Evolutionary conservation across 2,329 filamentous ascomycete species (phyloP).

Genomic region (Scedosporium dehoogii): DNA sequence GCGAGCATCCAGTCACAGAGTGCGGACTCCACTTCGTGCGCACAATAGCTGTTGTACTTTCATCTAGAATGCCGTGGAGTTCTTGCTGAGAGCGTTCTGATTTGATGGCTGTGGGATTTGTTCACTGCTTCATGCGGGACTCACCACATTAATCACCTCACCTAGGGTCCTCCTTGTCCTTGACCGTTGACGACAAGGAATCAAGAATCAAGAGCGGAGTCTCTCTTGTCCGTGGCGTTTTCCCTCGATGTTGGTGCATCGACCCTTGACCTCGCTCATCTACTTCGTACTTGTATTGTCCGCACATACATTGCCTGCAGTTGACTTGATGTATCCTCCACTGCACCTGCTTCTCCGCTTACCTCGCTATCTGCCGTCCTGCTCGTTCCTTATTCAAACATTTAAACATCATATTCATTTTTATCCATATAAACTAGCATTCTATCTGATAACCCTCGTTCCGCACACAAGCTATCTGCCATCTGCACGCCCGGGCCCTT

Average conservation of each 20-base stretch:
- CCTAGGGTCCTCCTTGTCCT: neutral
- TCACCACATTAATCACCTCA: neutral
- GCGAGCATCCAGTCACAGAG: too few relatives aligned
- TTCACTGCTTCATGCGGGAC: neutral
- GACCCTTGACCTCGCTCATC: too few relatives aligned
- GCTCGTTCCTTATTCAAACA: neutral
- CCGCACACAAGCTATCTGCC: neutral
- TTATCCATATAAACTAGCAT: neutral
- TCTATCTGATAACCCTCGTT: neutral
- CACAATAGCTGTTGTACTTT: too few relatives aligned
- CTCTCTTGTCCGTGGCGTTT: too few relatives aligned
- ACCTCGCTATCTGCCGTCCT: neutral
- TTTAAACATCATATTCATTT: neutral
- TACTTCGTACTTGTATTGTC: too few relatives aligned
- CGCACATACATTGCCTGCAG: neutral
- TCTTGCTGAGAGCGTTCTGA: neutral
- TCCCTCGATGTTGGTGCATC: too few relatives aligned
- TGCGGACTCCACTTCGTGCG: too few relatives aligned
- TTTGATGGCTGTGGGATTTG: neutral
- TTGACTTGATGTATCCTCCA: neutral
- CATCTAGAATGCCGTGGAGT: neutral
- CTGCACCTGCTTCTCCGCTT: neutral
- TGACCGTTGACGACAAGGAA: neutral
- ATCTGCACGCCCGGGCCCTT: conserved; percentile 6
- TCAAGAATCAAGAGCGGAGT: neutral